Evolutionary conservation across 148 eudicot species (phyloP), one percentile per base, ranked within the genome.

Genomic region (Fagopyrum homotropicum): DNA sequence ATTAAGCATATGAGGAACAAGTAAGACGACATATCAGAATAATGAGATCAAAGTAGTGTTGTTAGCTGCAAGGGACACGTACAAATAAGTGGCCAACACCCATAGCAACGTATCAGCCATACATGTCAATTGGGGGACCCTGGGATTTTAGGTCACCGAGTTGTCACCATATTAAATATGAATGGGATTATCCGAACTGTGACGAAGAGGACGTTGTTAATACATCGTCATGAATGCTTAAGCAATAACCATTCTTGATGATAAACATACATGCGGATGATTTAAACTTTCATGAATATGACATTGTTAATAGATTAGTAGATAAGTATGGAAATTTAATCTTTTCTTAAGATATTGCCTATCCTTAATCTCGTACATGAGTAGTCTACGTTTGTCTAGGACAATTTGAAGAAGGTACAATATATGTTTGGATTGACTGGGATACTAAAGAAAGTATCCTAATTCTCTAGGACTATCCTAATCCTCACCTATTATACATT

Each of bases 71-170:
- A 66, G 71, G 71, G 71, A 66, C 71, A 66, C 47, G 47, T 40
- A 66, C 19, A 66, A 63, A 66, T 47, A 66, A 66, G 71, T 66
- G 71, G 71, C 46, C 47, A 66, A 9, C 19, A 66, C 71, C 12
- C 46, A 66, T 4, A 66, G 46, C 9, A 40, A 35, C 9, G 17
- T 66, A 66, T 66, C 46, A 66, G 47, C 71, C 71, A 66, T 35
- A 66, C 71, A 66, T 66, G 40, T 35, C 3, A 66, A 66, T 15
- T 40, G 71, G 71, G 19, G 71, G 71, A 40, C 71, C 71, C 19
- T 9, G 15, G 9, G 47, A 64, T 14, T 66, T 66, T 66, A 15
- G 71, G 22, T 66, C 71, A 35, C 8, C 46, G n/a, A 15, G 46
- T 66, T 40, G 15, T 66, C 71, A 17, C 45, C 17, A 66, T 5